These are phyloP conservation scores for Rugosomyces carneus DNA, from an alignment of 1,284 basidiomycete genomes.

Conservation along the genomic window DNA sequence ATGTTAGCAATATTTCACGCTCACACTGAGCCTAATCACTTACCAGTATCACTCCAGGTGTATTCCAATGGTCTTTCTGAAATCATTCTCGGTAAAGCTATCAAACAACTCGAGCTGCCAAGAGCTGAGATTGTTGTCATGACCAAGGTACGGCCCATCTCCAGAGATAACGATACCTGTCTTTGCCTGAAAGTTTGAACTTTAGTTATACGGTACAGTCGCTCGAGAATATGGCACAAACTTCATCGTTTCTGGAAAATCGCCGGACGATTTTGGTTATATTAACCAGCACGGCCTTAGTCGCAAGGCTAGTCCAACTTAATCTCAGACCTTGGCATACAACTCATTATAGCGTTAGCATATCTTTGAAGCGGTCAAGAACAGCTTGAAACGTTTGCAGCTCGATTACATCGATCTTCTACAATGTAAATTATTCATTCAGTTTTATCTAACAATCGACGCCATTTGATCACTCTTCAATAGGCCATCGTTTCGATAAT, in stretches of 20 bases:
- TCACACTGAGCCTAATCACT: constrained; percentile 52
- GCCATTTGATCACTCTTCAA: neutral
- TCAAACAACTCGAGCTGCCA: constrained; percentile 64
- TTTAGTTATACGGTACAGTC: constrained; percentile 32
- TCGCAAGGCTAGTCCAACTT: constrained; percentile 32
- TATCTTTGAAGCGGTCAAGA: constrained; percentile 67
- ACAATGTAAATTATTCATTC: constrained; percentile 39
- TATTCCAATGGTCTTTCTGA: constrained; percentile 74
- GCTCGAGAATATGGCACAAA: constrained; percentile 21
- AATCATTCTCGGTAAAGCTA: constrained; percentile 70
- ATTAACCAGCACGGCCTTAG: constrained; percentile 51
- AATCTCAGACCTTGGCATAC: neutral
- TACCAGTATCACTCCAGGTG: constrained; percentile 50
- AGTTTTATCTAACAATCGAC: neutral
- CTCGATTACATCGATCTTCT: constrained; percentile 68
- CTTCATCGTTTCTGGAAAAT: constrained; percentile 9
- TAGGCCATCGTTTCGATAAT: constrained; percentile 53
- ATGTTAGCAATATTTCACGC: neutral
- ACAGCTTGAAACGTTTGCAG: constrained; percentile 56
- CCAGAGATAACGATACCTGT: too few species aligned
- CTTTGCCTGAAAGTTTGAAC: neutral
- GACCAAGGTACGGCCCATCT: constrained; percentile 49
- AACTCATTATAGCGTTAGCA: constrained; percentile 30
- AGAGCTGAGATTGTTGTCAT: constrained; percentile 73
- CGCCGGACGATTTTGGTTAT: constrained; percentile 43